phyloP scores from a whole-genome alignment of 2,329 filamentous ascomycete genomes.

The Tolypocladium album region DNA sequence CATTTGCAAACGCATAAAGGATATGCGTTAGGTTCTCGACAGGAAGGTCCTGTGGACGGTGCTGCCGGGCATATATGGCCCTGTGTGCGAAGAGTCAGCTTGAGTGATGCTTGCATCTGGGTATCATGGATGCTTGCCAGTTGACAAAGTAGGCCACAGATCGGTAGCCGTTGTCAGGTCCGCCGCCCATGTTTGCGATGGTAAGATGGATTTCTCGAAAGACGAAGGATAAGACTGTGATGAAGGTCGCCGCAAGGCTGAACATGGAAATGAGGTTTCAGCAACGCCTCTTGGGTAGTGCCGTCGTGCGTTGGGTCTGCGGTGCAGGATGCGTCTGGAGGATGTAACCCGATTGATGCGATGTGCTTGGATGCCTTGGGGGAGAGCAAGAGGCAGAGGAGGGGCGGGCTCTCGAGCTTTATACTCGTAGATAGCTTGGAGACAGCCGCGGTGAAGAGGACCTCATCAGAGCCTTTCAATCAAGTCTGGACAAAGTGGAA shows the following conservation, averaged over 20 bases:
- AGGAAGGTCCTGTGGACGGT: conserved; percentile 76
- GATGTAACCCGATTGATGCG: not conserved
- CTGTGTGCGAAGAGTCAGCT: conserved; percentile 14
- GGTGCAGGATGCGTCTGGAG: not conserved
- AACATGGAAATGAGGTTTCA: not conserved
- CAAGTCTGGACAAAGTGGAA: not conserved
- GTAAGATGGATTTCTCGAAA: not conserved
- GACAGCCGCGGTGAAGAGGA: not conserved
- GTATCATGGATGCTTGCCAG: conserved; percentile 31
- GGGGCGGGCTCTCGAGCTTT: not conserved
- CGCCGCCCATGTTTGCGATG: conserved; percentile 2
- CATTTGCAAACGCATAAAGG: conserved; percentile 84
- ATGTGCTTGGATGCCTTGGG: not conserved
- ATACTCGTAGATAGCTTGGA: not conserved
- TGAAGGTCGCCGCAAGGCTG: not conserved
- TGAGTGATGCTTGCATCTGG: conserved; percentile 4
- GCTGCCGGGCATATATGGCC: conserved; percentile 81
- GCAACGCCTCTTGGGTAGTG: not conserved
- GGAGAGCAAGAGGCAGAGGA: not conserved
- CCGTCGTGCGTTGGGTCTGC: not conserved
- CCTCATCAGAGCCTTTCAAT: not conserved
- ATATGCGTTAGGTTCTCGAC: conserved; percentile 76
- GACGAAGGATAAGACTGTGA: not conserved
- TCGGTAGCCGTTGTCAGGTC: conserved; percentile 37
- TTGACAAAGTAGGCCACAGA: conserved; percentile 67